These are phyloP conservation scores for Orbilia brochopaga DNA, from an alignment of 2,329 filamentous ascomycete species.

Conservation along the genomic window DNA sequence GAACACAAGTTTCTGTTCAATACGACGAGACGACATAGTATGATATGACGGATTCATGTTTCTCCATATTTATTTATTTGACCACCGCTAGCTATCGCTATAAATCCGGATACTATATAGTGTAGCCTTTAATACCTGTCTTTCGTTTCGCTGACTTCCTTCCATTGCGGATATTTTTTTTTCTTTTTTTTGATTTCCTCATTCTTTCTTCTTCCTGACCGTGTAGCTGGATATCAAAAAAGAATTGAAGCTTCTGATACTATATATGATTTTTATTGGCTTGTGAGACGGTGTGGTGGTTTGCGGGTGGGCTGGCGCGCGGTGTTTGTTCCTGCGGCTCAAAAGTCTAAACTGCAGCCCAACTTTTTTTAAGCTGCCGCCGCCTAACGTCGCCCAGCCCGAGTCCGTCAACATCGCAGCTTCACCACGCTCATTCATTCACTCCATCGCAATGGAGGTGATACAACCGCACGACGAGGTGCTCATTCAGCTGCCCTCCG, in stretches of 20 bases:
- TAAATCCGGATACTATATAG: constrained; percentile 13
- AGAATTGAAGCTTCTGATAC: neutral
- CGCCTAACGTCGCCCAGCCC: neutral
- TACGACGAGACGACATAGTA: constrained; percentile 32
- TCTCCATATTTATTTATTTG: constrained; percentile 28
- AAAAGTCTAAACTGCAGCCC: constrained; percentile 5
- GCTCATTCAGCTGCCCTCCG: constrained; percentile 66
- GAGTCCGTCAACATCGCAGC: constrained; percentile 12
- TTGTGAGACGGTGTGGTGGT: no score
- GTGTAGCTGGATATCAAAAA: neutral
- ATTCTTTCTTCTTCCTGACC: constrained; percentile 15
- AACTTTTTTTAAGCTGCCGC: constrained; percentile 8
- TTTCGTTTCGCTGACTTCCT: constrained; percentile 4
- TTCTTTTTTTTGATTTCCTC: constrained; percentile 46
- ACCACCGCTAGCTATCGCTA: constrained; percentile 18
- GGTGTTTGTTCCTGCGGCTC: constrained; percentile 16
- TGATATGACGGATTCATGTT: constrained; percentile 39
- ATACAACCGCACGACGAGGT: constrained; percentile 64
- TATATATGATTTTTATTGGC: no score
- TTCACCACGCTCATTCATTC: neutral
- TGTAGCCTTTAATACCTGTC: constrained; percentile 37
- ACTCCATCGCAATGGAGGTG: constrained; percentile 57
- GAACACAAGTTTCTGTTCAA: constrained; percentile 40
- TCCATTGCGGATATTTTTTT: constrained; percentile 45
- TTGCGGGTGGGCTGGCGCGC: no score